Evolutionary conservation across 768 basidiomycete species (phyloP), one percentile per base, ranked within the genome.

Genomic region (Leccinum aurantiacum): DNA sequence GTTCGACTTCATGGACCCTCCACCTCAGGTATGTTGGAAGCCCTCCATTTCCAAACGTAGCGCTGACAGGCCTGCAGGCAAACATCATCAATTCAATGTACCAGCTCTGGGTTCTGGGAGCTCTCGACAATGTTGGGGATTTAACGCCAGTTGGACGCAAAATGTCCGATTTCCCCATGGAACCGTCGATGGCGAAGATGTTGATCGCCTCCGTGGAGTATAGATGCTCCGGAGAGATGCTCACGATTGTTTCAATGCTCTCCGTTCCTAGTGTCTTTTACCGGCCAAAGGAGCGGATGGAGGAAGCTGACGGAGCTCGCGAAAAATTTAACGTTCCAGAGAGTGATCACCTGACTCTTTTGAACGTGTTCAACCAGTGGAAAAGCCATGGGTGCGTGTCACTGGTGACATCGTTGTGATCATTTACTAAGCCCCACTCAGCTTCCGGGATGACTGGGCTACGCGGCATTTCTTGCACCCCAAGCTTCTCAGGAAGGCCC

Each of bases 1-100:
- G 75, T 99, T 98, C 69, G 96, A 98, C 75, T 99, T 99, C 71
- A 98, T 99, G 97, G 97, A 99, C 72, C 97, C 97, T n/a, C 97
- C 97, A 22, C 97, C 97, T n/a, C 95, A 96, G 82, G 92, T 89
- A 66, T 57, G 74, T 64, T 51, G 52, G 31, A 52, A 29, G 27
- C 4, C 6, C 11, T 46, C 15, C 31, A 41, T 41, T 15, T 33
- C 1, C 2, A 6, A 25, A 35, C 0, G 2, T n/a, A 27, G 47
- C 17, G 50, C 29, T 63, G 56, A 66, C 56, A 15, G 46, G 37
- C 53, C 4, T 37, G 3, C 63, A 95, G 89, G 92, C 93, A 56
- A 98, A 98, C 71, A 99, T 98, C 66, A 80, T 99, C 48, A 98
- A 98, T 72, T 98, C 96, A 6, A 98, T 98, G 95, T 99, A 98